Conservation (phyloP, 768 basidiomycete genomes). For the Podaxis sp. region DNA sequence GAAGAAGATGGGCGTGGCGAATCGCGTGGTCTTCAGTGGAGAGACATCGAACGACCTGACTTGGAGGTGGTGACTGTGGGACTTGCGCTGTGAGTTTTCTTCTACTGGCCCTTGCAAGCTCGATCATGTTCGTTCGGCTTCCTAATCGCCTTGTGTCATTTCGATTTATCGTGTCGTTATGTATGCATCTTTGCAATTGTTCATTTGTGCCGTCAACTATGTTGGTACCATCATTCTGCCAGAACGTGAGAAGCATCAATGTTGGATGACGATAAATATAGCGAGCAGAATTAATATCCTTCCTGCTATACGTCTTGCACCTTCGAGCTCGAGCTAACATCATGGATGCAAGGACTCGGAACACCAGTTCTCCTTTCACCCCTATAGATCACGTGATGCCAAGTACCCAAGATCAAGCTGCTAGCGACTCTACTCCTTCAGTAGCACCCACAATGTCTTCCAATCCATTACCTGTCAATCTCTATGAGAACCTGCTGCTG, state of each 20-base stretch:
- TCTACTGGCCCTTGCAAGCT: background rate
- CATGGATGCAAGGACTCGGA: background rate
- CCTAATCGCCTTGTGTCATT: background rate
- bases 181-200: background rate
- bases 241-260: slow-evolving; percentile 7
- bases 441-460: slow-evolving; percentile 22
- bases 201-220: background rate
- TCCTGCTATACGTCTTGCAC: background rate
- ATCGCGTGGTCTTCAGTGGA: background rate
- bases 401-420: background rate
- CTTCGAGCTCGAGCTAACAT: background rate
- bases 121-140: background rate
- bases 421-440: background rate
- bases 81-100: background rate
- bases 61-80: background rate
- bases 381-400: slow-evolving; percentile 4
- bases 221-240: background rate
- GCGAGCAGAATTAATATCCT: background rate
- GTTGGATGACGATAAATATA: background rate
- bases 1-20: background rate
- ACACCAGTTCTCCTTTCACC: background rate
- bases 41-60: background rate
- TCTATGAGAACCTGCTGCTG: slow-evolving; percentile 53
- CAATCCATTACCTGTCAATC: slow-evolving; percentile 35
- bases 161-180: background rate